Evolutionary conservation across 1,284 basidiomycete genomes (phyloP).

Genomic region (Puccinia novopanici): DNA sequence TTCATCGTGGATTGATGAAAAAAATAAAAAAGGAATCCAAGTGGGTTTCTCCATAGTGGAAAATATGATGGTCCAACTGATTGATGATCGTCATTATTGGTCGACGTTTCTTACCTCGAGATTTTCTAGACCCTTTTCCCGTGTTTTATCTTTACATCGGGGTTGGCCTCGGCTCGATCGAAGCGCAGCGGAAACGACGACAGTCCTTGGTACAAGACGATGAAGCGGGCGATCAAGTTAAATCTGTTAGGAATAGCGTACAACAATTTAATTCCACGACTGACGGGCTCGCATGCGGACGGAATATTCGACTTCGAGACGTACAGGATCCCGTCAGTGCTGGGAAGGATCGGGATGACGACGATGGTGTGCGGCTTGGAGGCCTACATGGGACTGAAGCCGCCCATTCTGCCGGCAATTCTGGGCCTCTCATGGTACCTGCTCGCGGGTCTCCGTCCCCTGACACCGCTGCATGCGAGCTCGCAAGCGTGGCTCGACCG

Average conservation of each 20-base stretch:
- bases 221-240: conserved; percentile 20
- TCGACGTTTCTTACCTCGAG: no score
- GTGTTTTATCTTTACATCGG: conserved; percentile 45
- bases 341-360: conserved; percentile 29
- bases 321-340: conserved; percentile 43
- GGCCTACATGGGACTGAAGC: background rate
- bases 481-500: conserved; percentile 37
- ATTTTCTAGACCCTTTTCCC: conserved; percentile 38
- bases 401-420: conserved; percentile 6
- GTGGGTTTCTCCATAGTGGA: no score
- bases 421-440: conserved; percentile 24
- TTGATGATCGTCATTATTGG: background rate
- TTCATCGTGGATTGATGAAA: background rate
- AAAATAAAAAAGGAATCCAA: no score
- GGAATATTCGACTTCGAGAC: conserved; percentile 2
- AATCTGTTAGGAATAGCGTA: conserved; percentile 32
- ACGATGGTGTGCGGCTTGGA: background rate
- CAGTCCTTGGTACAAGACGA: no score
- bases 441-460: background rate
- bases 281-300: background rate
- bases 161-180: background rate
- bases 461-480: background rate
- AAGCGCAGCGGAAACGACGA: no score
- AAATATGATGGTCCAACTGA: no score
- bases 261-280: conserved; percentile 38